A percentile compares a stretch with the other conserved stretches of the same genome.
phyloP scores from a whole-genome alignment of 192 early-diverging fungal genomes.

The Diversispora epigaea region DNA sequence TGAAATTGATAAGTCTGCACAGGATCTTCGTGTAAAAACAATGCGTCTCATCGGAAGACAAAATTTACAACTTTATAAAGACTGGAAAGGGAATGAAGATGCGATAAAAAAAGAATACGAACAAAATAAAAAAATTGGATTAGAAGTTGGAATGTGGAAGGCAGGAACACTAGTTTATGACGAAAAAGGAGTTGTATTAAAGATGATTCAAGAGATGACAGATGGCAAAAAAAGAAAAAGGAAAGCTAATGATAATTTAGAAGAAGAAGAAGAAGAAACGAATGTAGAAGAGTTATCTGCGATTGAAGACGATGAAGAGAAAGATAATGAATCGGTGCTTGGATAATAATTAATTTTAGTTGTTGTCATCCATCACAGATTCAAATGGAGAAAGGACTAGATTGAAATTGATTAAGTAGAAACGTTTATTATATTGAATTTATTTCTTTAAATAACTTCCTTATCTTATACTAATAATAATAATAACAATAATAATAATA shows the following conservation, averaged over 20 bases:
- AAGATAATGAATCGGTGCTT: too few species aligned
- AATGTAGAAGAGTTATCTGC: too few species aligned
- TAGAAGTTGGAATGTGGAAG: constrained; percentile 76
- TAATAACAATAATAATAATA: too few species aligned
- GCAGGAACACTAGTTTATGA: constrained; percentile 77
- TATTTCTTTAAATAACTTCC: too few species aligned
- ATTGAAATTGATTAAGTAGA: too few species aligned
- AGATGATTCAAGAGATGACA: constrained; percentile 38
- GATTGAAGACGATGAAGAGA: too few species aligned
- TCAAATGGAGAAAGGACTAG: too few species aligned
- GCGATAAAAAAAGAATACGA: constrained; percentile 73
- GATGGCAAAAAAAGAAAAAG: neutral
- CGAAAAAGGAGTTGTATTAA: constrained; percentile 72
- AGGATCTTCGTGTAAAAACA: constrained; percentile 82
- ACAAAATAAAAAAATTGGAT: constrained; percentile 77
- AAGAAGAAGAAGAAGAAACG: constrained; percentile 8
- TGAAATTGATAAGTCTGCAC: constrained; percentile 47
- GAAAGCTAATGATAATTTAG: neutral
- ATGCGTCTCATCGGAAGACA: constrained; percentile 85
- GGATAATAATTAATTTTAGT: too few species aligned
- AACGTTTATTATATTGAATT: too few species aligned
- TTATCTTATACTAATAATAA: too few species aligned
- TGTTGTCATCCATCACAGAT: too few species aligned
- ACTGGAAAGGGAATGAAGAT: constrained; percentile 76
- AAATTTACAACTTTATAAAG: constrained; percentile 82